These are phyloP conservation scores for Elasticomyces elasticus DNA, from an alignment of 495 filamentous ascomycete genomes.

Conservation along the genomic window DNA sequence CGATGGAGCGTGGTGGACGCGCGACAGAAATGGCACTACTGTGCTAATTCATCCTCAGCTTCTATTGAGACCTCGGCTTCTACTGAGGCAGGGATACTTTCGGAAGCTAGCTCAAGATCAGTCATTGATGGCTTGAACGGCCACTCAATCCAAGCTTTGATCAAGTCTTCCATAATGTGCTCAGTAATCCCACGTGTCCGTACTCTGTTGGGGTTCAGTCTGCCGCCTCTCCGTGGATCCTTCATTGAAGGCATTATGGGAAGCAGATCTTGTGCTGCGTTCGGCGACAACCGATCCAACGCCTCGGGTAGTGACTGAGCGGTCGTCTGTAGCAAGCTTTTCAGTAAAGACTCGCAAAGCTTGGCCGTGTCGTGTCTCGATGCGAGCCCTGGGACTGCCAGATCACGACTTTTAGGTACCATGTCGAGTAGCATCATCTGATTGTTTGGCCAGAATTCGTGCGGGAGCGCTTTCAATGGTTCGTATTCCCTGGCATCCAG, in stretches of 20 bases:
- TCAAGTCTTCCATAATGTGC: slow-evolving; percentile 29
- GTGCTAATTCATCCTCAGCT: not conserved
- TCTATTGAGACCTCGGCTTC: not conserved
- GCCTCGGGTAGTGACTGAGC: slow-evolving; percentile 1
- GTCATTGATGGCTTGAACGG: slow-evolving; percentile 26
- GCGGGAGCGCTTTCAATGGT: slow-evolving; percentile 8
- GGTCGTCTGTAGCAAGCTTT: slow-evolving; percentile 9
- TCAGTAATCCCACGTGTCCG: slow-evolving; percentile 24
- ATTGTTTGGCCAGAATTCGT: slow-evolving; percentile 10
- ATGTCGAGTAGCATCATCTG: slow-evolving; percentile 23
- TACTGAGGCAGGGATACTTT: not conserved
- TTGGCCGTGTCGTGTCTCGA: not conserved
- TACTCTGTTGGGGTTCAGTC: slow-evolving; percentile 25
- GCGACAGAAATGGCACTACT: not conserved
- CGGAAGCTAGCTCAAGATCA: slow-evolving; percentile 10
- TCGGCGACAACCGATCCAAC: slow-evolving; percentile 27
- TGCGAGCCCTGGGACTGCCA: slow-evolving; percentile 8
- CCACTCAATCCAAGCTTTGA: slow-evolving; percentile 32
- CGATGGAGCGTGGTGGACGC: not conserved
- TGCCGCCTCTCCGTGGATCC: slow-evolving; percentile 31
- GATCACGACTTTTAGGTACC: slow-evolving; percentile 12
- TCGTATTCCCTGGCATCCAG: slow-evolving; percentile 13
- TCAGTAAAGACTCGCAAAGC: slow-evolving; percentile 13
- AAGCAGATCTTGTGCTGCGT: slow-evolving; percentile 28
- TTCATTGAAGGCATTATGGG: slow-evolving; percentile 24